These are phyloP conservation scores for Fusarium oxysporum DNA, from an alignment of 2,329 filamentous ascomycete species.

Conservation along the genomic window DNA sequence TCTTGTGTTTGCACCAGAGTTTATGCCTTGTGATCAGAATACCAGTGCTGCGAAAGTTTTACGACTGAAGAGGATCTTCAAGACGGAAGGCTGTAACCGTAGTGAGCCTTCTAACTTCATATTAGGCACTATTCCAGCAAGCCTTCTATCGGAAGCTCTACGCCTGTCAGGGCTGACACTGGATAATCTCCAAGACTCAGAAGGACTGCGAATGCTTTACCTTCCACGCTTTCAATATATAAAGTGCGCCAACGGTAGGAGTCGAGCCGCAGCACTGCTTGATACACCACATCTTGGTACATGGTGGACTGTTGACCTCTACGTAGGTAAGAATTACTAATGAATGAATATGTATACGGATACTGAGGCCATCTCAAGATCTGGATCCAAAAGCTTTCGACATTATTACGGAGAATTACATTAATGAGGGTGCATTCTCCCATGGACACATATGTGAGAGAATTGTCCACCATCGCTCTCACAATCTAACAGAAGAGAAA, in stretches of 20 bases:
- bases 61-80: constrained; percentile 13
- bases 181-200: neutral
- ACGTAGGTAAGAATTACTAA: neutral
- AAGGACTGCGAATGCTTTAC: neutral
- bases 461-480: neutral
- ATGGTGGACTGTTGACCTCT: constrained; percentile 14
- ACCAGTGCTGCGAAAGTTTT: neutral
- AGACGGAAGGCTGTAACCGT: neutral
- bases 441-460: constrained; percentile 1
- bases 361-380: neutral
- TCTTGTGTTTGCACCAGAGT: constrained; percentile 1
- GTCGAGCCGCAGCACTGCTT: neutral
- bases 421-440: constrained; percentile 1
- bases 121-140: neutral
- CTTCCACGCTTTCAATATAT: neutral
- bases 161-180: neutral
- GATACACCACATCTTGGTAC: neutral
- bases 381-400: neutral
- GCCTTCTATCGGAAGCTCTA: neutral
- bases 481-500: neutral
- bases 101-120: constrained; percentile 1
- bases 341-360: neutral
- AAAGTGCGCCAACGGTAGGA: constrained; percentile 1
- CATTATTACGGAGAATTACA: neutral
- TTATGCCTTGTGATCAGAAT: constrained; percentile 5